A percentile compares a stretch with the other conserved stretches of the same genome.
Evolutionary conservation across 2,329 filamentous ascomycete genomes (phyloP).

Genomic region (Diaporthe sp.): DNA sequence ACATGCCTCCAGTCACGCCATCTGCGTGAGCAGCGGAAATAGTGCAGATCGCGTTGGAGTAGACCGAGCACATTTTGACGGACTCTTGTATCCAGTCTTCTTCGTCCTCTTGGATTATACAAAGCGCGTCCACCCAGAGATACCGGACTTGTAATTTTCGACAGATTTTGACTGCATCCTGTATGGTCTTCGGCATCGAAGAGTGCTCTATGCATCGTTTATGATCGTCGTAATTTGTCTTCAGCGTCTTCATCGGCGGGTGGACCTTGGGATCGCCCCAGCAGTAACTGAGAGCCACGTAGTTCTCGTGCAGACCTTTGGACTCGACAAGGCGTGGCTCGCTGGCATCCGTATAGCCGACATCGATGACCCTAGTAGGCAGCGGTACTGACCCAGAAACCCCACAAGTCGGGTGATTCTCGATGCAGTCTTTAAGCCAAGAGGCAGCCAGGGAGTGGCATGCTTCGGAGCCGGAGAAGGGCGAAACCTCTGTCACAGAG

Average conservation of each 20-base stretch:
- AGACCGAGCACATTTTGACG: constrained; percentile 26
- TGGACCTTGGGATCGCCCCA: constrained; percentile 25
- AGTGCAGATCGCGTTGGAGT: constrained; percentile 29
- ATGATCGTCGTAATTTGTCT: constrained; percentile 16
- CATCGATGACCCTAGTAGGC: constrained; percentile 31
- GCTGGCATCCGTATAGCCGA: neutral
- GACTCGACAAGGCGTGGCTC: constrained; percentile 23
- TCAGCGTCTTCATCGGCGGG: constrained; percentile 23
- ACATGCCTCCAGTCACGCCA: constrained; percentile 20
- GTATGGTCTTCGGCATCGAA: constrained; percentile 25
- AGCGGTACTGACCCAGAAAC: neutral
- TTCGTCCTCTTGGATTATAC: constrained; percentile 45
- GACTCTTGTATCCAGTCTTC: constrained; percentile 43
- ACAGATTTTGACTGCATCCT: constrained; percentile 34
- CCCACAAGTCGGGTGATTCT: constrained; percentile 23
- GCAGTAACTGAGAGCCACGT: constrained; percentile 31
- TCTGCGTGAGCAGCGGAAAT: constrained; percentile 27
- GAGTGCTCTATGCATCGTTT: constrained; percentile 1
- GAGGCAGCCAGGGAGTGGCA: constrained; percentile 7
- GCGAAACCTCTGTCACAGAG: constrained; percentile 1
- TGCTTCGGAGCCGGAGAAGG: constrained; percentile 5
- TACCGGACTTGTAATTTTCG: constrained; percentile 42
- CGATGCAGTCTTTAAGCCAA: constrained; percentile 23
- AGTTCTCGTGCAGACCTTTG: neutral
- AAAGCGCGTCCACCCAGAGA: constrained; percentile 48